phyloP scores from a whole-genome alignment of 2,329 filamentous ascomycete species.

The Cercospora sp. region DNA sequence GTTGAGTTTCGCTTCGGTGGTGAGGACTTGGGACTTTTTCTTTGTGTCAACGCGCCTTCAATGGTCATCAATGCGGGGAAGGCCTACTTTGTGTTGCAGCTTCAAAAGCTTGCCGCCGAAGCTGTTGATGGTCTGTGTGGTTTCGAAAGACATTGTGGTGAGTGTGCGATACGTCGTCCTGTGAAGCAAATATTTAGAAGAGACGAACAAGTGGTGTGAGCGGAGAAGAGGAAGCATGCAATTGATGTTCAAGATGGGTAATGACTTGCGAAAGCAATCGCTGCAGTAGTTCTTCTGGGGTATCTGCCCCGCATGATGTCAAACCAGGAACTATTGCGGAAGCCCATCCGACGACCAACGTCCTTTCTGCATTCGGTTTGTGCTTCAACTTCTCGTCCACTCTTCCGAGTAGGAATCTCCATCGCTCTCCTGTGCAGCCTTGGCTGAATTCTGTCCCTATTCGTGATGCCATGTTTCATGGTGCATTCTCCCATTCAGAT shows the following conservation, averaged over 20 bases:
- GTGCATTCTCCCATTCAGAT: neutral
- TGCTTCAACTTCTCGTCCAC: neutral
- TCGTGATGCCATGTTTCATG: neutral
- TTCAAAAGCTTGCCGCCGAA: conserved; percentile 96
- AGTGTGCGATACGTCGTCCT: neutral
- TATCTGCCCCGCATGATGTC: conserved; percentile 7
- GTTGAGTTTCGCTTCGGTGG: conserved; percentile 89
- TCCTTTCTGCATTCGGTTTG: neutral
- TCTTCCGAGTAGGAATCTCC: neutral
- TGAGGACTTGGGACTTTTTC: conserved; percentile 67
- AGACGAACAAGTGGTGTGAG: neutral
- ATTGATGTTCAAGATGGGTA: neutral
- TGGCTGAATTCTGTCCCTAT: neutral
- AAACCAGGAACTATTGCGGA: conserved; percentile 3
- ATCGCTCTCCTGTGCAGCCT: neutral
- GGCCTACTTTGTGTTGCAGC: conserved; percentile 66
- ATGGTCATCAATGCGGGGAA: neutral
- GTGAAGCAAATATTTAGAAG: neutral
- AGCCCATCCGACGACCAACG: neutral
- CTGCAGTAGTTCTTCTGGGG: conserved; percentile 2
- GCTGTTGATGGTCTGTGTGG: conserved; percentile 81
- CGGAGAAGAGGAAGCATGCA: neutral
- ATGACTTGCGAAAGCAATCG: neutral
- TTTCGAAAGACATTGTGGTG: conserved; percentile 75
- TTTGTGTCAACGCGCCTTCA: conserved; percentile 3